Evolutionary conservation across 2,329 filamentous ascomycete genomes (phyloP).

Genomic region (Blumeria hordei): DNA sequence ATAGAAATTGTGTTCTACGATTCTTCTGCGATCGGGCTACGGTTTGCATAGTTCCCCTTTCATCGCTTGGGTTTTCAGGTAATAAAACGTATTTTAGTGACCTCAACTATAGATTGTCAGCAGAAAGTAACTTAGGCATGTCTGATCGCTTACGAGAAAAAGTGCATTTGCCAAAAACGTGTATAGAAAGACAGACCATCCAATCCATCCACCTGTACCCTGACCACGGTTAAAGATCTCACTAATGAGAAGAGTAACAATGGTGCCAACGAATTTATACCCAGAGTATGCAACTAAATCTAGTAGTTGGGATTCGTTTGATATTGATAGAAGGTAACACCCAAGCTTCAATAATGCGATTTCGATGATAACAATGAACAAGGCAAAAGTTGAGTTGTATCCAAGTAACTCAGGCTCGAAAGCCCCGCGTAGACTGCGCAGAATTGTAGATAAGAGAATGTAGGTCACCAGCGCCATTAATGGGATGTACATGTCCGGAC

Average conservation of each 20-base stretch:
- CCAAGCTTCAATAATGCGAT: slow-evolving; percentile 78
- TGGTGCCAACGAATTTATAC: slow-evolving; percentile 97
- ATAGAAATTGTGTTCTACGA: slow-evolving; percentile 74
- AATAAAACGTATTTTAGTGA: slow-evolving; percentile 90
- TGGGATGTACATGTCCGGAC: slow-evolving; percentile 97
- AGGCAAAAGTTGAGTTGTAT: slow-evolving; percentile 63
- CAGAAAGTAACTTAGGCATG: neutral
- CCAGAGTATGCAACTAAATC: slow-evolving; percentile 91
- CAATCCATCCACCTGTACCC: slow-evolving; percentile 68
- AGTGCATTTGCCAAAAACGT: slow-evolving; percentile 87
- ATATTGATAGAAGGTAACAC: slow-evolving; percentile 83
- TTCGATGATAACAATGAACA: slow-evolving; percentile 65
- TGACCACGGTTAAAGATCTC: slow-evolving; percentile 56
- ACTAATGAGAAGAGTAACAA: slow-evolving; percentile 59
- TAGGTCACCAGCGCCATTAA: slow-evolving; percentile 97
- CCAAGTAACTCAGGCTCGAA: slow-evolving; percentile 90
- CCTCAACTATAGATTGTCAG: slow-evolving; percentile 37
- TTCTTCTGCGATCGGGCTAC: slow-evolving; percentile 70
- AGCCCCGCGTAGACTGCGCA: slow-evolving; percentile 70
- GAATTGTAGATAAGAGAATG: slow-evolving; percentile 73
- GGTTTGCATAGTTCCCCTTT: slow-evolving; percentile 34
- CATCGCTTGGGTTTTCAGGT: slow-evolving; percentile 50
- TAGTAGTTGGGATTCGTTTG: slow-evolving; percentile 75
- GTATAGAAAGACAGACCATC: slow-evolving; percentile 76
- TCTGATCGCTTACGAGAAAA: slow-evolving; percentile 45